Conservation (phyloP, 2,329 filamentous ascomycete genomes). For the Stagonosporopsis cucurbitacearum region DNA sequence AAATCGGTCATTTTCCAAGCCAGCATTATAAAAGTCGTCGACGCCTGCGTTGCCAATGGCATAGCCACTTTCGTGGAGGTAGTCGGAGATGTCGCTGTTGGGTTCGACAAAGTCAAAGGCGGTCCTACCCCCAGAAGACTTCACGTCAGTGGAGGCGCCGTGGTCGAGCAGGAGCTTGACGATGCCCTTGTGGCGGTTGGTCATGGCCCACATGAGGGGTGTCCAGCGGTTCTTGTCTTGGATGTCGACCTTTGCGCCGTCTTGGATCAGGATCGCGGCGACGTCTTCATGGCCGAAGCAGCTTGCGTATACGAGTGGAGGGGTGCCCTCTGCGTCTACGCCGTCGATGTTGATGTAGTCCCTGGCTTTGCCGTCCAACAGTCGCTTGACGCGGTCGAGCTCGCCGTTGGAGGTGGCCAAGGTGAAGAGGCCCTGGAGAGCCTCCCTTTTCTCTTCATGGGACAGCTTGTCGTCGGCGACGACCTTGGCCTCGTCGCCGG, state of each 20-base stretch:
- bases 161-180: constrained; percentile 91
- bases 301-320: constrained; percentile 96
- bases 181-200: constrained; percentile 94
- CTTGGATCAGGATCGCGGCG: constrained; percentile 81
- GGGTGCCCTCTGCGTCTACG: constrained; percentile 91
- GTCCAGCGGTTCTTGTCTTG: constrained; percentile 98
- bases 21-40: constrained; percentile 93
- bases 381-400: constrained; percentile 75
- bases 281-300: constrained; percentile 96
- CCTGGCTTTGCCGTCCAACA: constrained; percentile 76
- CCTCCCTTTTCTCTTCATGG: constrained; percentile 76
- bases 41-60: constrained; percentile 81
- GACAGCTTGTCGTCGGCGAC: constrained; percentile 76
- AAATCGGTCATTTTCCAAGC: constrained; percentile 90
- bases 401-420: constrained; percentile 98
- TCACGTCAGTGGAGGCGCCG: constrained; percentile 93
- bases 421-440: constrained; percentile 85
- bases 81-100: constrained; percentile 95
- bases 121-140: constrained; percentile 90
- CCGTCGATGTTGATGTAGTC: constrained; percentile 83
- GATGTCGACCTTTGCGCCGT: constrained; percentile 86
- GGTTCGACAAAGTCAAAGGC: constrained; percentile 95
- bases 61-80: constrained; percentile 93
- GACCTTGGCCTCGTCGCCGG: constrained; percentile 78
- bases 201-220: constrained; percentile 99